Conservation (phyloP, 1,139 yeast genomes). For the Candida labiduridarum region DNA sequence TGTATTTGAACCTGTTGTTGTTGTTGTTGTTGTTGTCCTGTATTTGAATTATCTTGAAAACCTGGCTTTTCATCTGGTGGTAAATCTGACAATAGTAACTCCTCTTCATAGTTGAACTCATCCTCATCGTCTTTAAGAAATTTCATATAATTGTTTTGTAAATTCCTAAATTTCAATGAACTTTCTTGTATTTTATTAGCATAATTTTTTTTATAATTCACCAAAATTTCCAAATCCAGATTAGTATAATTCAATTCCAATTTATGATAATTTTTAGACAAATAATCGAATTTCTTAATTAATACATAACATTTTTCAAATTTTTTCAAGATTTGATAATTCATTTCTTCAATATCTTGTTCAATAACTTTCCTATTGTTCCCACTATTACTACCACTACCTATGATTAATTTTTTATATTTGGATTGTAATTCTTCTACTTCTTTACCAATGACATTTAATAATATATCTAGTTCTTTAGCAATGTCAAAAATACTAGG, state of each 20-base stretch:
- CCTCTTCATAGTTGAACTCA: constrained; percentile 23
- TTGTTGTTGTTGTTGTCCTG: constrained; percentile 26
- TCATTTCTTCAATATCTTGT: constrained; percentile 70
- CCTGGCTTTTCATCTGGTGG: constrained; percentile 7
- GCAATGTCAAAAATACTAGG: constrained; percentile 34
- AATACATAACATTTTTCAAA: constrained; percentile 78
- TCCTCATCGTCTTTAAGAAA: constrained; percentile 72
- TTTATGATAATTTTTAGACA: constrained; percentile 40
- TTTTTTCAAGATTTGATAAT: constrained; percentile 68
- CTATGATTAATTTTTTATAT: constrained; percentile 69
- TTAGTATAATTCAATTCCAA: constrained; percentile 38
- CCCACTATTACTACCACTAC: constrained; percentile 84
- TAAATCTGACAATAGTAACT: constrained; percentile 3
- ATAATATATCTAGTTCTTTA: constrained; percentile 20
- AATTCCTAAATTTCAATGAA: constrained; percentile 75
- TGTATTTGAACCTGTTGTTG: constrained; percentile 41
- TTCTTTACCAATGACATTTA: constrained; percentile 29
- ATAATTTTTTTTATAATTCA: constrained; percentile 79
- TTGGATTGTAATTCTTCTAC: neutral
- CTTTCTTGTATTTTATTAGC: constrained; percentile 83
- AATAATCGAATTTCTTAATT: constrained; percentile 66
- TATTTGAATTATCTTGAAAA: neutral
- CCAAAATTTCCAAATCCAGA: constrained; percentile 66
- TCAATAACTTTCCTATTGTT: constrained; percentile 72
- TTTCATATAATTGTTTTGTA: constrained; percentile 87